A percentile compares a stretch with the other conserved stretches of the same genome.
Evolutionary conservation across 2,329 filamentous ascomycete species (phyloP).

Genomic region (Rugonectria rugulosa): DNA sequence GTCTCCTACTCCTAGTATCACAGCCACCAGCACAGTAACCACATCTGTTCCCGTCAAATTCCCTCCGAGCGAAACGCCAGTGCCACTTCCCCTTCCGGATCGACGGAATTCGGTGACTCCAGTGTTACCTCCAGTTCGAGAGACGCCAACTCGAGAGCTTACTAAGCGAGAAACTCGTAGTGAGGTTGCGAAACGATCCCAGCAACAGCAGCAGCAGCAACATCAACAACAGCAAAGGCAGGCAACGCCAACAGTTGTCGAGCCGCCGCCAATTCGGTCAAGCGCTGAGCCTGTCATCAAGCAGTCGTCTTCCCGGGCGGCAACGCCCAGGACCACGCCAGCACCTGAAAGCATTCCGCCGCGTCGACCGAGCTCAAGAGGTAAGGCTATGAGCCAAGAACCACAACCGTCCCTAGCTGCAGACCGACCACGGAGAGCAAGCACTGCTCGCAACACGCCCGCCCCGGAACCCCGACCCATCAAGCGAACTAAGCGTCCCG

Average conservation of each 20-base stretch:
- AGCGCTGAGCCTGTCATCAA: constrained; percentile 35
- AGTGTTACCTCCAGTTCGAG: constrained; percentile 41
- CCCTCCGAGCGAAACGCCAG: constrained; percentile 46
- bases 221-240: constrained; percentile 45
- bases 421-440: constrained; percentile 63
- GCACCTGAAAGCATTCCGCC: constrained; percentile 43
- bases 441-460: constrained; percentile 65
- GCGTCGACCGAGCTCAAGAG: constrained; percentile 60
- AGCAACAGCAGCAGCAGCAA: constrained; percentile 48
- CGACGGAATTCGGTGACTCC: constrained; percentile 43
- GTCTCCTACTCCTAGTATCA: constrained; percentile 41
- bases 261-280: constrained; percentile 23
- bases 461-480: constrained; percentile 57
- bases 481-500: constrained; percentile 73
- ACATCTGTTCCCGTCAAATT: constrained; percentile 42
- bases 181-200: constrained; percentile 52
- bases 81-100: constrained; percentile 47
- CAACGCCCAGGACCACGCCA: constrained; percentile 45
- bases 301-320: constrained; percentile 44
- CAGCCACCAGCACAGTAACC: constrained; percentile 33
- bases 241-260: constrained; percentile 23
- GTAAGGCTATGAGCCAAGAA: constrained; percentile 61
- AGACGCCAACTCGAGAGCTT: constrained; percentile 37
- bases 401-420: constrained; percentile 56
- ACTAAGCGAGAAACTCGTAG: constrained; percentile 56